Percentiles rank a stretch among this genome's conserved stretches.
Evolutionary conservation across 495 filamentous ascomycete genomes (phyloP).

Genomic region (Hyphodiscus hymeniophilus): DNA sequence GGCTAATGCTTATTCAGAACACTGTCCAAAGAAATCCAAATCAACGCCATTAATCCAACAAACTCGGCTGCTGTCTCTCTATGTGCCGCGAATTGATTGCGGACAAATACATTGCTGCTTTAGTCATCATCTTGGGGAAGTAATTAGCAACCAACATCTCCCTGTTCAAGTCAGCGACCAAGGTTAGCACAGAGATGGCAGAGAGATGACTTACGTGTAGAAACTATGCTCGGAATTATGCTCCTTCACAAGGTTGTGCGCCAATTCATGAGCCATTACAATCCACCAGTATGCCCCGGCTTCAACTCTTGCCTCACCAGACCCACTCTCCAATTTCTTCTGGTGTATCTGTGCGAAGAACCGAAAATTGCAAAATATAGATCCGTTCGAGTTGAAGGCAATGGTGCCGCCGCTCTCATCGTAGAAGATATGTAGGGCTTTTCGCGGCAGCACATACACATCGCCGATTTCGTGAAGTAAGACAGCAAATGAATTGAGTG

Average conservation of each 20-base stretch:
- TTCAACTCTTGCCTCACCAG: conserved; percentile 39
- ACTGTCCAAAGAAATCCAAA: background rate
- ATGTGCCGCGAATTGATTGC: background rate
- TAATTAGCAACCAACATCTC: conserved; percentile 16
- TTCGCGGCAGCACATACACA: conserved; percentile 56
- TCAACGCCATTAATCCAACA: conserved; percentile 10
- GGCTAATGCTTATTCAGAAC: too few species aligned
- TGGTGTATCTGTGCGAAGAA: conserved; percentile 79
- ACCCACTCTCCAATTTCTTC: conserved; percentile 22
- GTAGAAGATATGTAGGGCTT: conserved; percentile 76
- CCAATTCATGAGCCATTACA: conserved; percentile 83
- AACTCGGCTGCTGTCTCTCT: conserved; percentile 5
- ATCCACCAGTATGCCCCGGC: conserved; percentile 89
- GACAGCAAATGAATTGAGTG: conserved; percentile 62
- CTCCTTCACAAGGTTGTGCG: conserved; percentile 78
- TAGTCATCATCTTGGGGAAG: conserved; percentile 19
- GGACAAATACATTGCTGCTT: background rate
- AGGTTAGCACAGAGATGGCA: background rate
- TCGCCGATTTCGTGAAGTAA: conserved; percentile 61
- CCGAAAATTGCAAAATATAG: conserved; percentile 87
- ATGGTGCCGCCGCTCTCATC: conserved; percentile 73
- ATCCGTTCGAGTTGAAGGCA: conserved; percentile 82
- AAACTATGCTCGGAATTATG: conserved; percentile 80
- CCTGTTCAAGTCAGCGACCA: conserved; percentile 1
- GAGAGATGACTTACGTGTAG: conserved; percentile 56